Percentiles rank a stretch among this genome's conserved stretches.
Evolutionary conservation across 306 rosid genomes (phyloP).

Genomic region (Sophora flavescens): DNA sequence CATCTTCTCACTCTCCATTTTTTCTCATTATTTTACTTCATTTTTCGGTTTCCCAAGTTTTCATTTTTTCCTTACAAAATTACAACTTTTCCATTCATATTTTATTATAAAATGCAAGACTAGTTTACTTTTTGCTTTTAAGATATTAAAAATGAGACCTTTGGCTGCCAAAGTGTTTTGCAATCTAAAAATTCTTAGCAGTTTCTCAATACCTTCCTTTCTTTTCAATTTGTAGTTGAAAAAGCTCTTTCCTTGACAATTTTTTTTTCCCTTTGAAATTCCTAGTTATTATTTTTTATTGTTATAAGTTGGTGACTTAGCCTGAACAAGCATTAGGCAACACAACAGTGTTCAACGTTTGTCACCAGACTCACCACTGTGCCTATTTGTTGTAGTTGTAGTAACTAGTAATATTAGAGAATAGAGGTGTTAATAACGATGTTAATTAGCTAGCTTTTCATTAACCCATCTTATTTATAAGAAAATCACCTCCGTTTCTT

Average conservation of each 20-base stretch:
- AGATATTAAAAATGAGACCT: background rate
- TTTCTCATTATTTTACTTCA: background rate
- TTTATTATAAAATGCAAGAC: too few species aligned
- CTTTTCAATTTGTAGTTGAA: background rate
- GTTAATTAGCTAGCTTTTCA: background rate
- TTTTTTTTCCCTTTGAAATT: background rate
- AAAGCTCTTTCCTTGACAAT: background rate
- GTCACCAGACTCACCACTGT: background rate
- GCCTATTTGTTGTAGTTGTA: background rate
- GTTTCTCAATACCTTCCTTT: background rate
- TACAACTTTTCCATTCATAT: background rate
- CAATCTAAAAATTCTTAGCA: background rate
- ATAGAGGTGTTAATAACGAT: too few species aligned
- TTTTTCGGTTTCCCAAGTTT: background rate
- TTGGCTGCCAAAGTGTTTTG: background rate
- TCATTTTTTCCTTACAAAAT: background rate
- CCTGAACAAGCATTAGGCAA: background rate
- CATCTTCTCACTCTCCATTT: background rate
- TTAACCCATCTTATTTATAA: background rate
- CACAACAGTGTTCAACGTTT: background rate
- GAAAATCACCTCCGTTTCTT: background rate
- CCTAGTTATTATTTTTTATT: background rate
- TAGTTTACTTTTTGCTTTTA: background rate
- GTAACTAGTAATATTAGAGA: background rate
- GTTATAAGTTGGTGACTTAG: background rate